Conservation (phyloP, 2,329 filamentous ascomycete genomes). For the Ramichloridium luteum region DNA sequence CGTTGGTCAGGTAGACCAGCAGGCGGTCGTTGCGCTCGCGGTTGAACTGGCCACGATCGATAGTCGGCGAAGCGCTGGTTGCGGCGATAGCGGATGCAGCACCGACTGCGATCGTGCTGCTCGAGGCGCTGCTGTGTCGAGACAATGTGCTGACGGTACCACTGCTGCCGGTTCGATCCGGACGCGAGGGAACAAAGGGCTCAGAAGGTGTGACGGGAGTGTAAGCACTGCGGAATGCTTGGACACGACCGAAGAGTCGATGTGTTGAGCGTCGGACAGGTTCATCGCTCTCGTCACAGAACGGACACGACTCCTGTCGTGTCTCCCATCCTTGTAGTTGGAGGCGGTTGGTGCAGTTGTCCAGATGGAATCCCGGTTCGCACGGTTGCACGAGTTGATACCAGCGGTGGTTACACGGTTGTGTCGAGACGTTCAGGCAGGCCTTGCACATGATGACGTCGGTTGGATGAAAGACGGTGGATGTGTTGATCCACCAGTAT, state of each 20-base stretch:
- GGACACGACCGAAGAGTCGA: constrained; percentile 32
- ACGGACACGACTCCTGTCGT: constrained; percentile 36
- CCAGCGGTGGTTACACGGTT: constrained; percentile 38
- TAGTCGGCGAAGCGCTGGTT: neutral
- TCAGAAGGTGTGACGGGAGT: too few species aligned
- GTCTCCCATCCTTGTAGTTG: constrained; percentile 39
- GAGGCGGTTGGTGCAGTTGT: constrained; percentile 35
- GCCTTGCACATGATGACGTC: constrained; percentile 36
- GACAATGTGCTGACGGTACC: constrained; percentile 5
- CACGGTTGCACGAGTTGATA: constrained; percentile 36
- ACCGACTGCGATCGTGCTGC: constrained; percentile 2
- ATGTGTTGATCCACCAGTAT: neutral
- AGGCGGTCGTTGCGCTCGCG: constrained; percentile 26
- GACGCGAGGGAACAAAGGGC: neutral
- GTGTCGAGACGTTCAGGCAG: constrained; percentile 36
- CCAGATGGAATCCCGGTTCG: constrained; percentile 31
- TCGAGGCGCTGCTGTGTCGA: constrained; percentile 1
- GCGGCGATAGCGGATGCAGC: too few species aligned
- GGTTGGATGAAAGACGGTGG: neutral
- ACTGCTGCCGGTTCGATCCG: constrained; percentile 8
- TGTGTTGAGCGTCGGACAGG: constrained; percentile 32
- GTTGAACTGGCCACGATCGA: constrained; percentile 19
- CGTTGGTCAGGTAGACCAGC: constrained; percentile 21
- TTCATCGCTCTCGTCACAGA: constrained; percentile 27
- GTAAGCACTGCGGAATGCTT: too few species aligned